Conservation (phyloP, 371 early-diverging fungal species). For the Haplosporangium sp. region DNA sequence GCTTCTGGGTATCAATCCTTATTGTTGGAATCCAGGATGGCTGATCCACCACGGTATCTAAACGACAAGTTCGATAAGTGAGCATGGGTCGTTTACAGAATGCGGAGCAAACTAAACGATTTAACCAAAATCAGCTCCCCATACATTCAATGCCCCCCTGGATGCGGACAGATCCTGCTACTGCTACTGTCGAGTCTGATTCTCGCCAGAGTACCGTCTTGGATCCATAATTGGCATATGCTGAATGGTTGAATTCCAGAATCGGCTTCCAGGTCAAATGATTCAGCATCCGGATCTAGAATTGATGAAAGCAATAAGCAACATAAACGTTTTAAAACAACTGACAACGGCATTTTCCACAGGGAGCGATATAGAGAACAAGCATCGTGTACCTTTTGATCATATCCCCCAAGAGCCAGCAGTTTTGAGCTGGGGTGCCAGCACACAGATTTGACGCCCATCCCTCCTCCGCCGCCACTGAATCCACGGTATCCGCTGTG, state of each 20-base stretch:
- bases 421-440: slow-evolving; percentile 53
- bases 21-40: slow-evolving; percentile 37
- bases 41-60: slow-evolving; percentile 45
- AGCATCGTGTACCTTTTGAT: slow-evolving; percentile 35
- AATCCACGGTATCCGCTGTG: neutral
- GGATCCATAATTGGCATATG: slow-evolving; percentile 38
- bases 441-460: slow-evolving; percentile 51
- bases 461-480: slow-evolving; percentile 28
- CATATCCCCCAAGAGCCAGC: slow-evolving; percentile 49
- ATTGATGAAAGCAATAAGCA: neutral
- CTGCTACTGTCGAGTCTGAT: slow-evolving; percentile 33
- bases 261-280: slow-evolving; percentile 42
- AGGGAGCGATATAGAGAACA: neutral
- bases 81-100: neutral
- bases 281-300: slow-evolving; percentile 42
- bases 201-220: slow-evolving; percentile 51
- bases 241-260: slow-evolving; percentile 31
- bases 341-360: neutral
- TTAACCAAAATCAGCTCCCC: neutral
- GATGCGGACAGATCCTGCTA: slow-evolving; percentile 16
- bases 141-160: slow-evolving; percentile 49
- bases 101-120: neutral
- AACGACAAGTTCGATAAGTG: too few species aligned
- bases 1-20: slow-evolving; percentile 43
- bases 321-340: neutral